A percentile compares a stretch with the other conserved stretches of the same genome.
Conservation (phyloP, 2,329 filamentous ascomycete species). For the Teratosphaeria epicoccoides region DNA sequence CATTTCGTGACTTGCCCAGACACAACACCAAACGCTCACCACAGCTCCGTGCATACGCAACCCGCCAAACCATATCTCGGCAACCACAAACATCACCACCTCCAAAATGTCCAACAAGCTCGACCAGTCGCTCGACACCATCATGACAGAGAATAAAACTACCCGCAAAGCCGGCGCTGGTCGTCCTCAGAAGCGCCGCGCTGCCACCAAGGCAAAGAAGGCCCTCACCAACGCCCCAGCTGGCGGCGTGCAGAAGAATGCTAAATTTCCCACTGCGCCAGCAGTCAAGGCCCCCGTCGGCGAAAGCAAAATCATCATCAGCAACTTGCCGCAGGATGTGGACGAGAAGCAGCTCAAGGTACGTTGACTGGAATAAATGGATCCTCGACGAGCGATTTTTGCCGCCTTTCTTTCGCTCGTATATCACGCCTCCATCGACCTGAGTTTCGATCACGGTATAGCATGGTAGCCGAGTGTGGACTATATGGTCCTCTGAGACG, state of each 20-base stretch:
- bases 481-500: not conserved
- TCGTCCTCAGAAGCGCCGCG: slow-evolving; percentile 30
- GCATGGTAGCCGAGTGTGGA: not conserved
- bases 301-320: slow-evolving; percentile 96
- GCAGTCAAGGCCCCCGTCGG: slow-evolving; percentile 49
- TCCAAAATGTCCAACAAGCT: slow-evolving; percentile 81
- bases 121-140: slow-evolving; percentile 94
- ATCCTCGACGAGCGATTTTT: slow-evolving; percentile 12
- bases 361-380: slow-evolving; percentile 78
- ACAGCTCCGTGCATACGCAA: not conserved
- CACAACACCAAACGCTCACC: not conserved
- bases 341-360: slow-evolving; percentile 98
- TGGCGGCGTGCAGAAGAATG: slow-evolving; percentile 71
- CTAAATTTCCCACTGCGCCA: slow-evolving; percentile 46
- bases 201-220: slow-evolving; percentile 43
- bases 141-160: slow-evolving; percentile 59
- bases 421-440: not conserved
- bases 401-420: slow-evolving; percentile 4
- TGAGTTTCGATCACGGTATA: not conserved
- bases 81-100: not conserved
- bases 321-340: slow-evolving; percentile 96
- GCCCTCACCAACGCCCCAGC: slow-evolving; percentile 50
- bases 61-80: not conserved
- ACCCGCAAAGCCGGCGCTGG: slow-evolving; percentile 35
- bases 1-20: not conserved